Base-by-base conservation (phyloP, 495 filamentous ascomycete genomes). In the Emericellopsis terricola region DNA sequence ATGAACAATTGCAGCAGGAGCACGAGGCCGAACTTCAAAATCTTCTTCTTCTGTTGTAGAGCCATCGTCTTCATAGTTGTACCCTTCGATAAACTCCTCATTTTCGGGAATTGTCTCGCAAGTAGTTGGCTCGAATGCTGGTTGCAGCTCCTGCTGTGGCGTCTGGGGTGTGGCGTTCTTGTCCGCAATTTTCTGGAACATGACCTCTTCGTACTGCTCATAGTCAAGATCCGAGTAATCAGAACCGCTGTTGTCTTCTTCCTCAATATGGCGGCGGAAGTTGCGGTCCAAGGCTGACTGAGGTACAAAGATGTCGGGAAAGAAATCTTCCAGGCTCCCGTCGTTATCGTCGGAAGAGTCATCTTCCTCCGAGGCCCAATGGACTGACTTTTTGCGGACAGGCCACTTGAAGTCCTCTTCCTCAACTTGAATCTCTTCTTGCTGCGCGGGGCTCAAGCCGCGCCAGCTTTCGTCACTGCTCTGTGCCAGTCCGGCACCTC, bases 1-100 rank as follows among this genome's bases (percentile, higher is more conserved):
- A 36, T 49, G 44, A 33, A 53, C 45, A 43, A 65, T 52, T 13
- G 18, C 18, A 21, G 13, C 24, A 33, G 31, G 24, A 10, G 5
- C 19, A 26, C 56, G 53, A n/a, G n/a, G n/a, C n/a, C n/a, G n/a
- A n/a, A n/a, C n/a, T n/a, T n/a, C n/a, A n/a, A n/a, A n/a, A n/a
- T n/a, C 81, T 57, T 87, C 81, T 45, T 87, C 81, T 17, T 35
- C 33, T 42, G 81, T 87, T 24, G 81, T 86, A n/a, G n/a, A n/a
- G n/a, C n/a, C n/a, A n/a, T n/a, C n/a, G n/a, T n/a, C n/a, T n/a
- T n/a, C n/a, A n/a, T n/a, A n/a, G n/a, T n/a, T n/a, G n/a, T n/a
- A n/a, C n/a, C n/a, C n/a, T n/a, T n/a, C n/a, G n/a, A n/a, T n/a
- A n/a, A n/a, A n/a, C n/a, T n/a, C n/a, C n/a, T n/a, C n/a, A n/a